Evolutionary conservation across 169 alveolate genomes (phyloP).

Genomic region (Eimeria tenella): DNA sequence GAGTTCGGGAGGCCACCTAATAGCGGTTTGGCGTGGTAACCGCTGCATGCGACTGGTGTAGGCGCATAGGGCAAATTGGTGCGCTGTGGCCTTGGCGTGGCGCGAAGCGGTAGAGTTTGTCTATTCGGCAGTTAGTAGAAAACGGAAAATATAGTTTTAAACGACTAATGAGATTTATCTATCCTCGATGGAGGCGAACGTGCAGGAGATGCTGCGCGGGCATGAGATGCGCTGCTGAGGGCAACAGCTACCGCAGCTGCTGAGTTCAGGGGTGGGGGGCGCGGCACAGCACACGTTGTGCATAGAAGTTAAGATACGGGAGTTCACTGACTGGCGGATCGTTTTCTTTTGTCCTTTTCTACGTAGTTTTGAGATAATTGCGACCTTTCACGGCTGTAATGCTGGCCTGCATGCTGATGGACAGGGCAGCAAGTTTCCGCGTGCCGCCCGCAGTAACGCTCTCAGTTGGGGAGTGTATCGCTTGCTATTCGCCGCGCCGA

Average conservation of each 20-base stretch:
- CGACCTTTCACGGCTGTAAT: not conserved
- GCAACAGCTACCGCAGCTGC: slow-evolving; percentile 4
- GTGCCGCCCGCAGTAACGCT: not conserved
- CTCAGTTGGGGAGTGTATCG: not conserved
- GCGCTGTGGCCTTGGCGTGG: not conserved
- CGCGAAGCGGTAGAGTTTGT: not conserved
- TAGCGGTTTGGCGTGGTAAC: not conserved
- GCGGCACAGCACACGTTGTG: not conserved
- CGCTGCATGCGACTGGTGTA: slow-evolving; percentile 38
- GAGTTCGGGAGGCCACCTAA: no score
- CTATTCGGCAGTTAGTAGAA: not conserved
- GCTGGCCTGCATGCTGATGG: slow-evolving; percentile 55
- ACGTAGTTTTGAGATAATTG: not conserved
- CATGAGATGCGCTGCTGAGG: not conserved
- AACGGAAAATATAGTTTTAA: not conserved
- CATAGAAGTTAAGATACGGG: not conserved
- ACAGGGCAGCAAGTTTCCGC: not conserved
- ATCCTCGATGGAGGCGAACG: not conserved
- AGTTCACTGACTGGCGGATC: not conserved
- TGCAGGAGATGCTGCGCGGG: not conserved
- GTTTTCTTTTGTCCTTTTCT: slow-evolving; percentile 40
- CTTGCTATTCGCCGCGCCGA: not conserved
- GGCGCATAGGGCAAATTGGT: slow-evolving; percentile 14
- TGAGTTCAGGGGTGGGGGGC: slow-evolving; percentile 42
- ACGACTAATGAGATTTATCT: not conserved